phyloP scores from a whole-genome alignment of 345 rosid genomes.

The Eucalyptus microcorys region DNA sequence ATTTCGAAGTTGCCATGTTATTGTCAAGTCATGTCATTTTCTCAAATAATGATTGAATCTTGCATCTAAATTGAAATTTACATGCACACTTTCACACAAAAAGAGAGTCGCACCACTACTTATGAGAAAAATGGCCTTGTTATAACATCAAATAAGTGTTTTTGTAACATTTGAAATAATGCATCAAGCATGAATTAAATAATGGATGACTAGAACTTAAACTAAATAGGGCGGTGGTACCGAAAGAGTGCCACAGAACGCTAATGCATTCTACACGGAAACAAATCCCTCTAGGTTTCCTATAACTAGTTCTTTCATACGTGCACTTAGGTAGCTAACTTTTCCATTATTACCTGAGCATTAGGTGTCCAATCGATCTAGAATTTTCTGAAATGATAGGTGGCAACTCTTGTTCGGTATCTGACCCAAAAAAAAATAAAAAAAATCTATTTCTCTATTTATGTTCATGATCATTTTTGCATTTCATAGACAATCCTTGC shows the following conservation, averaged over 20 bases:
- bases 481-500: background rate
- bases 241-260: too few species aligned
- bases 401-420: background rate
- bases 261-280: too few species aligned
- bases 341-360: background rate
- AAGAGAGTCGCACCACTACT: accelerated
- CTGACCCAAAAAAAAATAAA: too few species aligned
- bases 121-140: background rate
- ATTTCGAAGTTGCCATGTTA: accelerated
- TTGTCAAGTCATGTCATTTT: background rate
- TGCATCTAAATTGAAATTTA: background rate
- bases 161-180: background rate
- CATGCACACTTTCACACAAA: background rate
- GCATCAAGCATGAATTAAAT: background rate
- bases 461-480: background rate
- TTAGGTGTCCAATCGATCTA: background rate
- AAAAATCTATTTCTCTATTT: background rate
- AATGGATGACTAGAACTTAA: background rate
- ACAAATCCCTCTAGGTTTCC: too few species aligned
- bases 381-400: background rate
- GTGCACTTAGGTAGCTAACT: background rate
- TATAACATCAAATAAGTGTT: background rate
- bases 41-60: background rate
- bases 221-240: too few species aligned
- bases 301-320: background rate